Percentiles rank a stretch among this genome's conserved stretches.
These are phyloP conservation scores for Glycyrrhiza uralensis DNA, from an alignment of 306 rosid genomes.

Conservation along the genomic window DNA sequence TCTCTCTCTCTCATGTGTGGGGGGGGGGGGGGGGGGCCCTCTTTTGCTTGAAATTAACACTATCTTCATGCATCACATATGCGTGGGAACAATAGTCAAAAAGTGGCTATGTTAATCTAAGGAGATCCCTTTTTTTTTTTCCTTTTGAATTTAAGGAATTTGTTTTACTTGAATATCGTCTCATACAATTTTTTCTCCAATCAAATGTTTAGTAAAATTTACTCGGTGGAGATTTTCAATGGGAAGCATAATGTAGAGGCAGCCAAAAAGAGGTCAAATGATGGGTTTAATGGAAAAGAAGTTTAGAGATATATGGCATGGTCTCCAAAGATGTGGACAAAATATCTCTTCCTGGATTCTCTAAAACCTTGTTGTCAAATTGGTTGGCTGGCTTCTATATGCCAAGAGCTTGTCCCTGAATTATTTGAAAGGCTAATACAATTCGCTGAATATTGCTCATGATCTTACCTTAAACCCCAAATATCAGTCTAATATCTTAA, in stretches of 20 bases:
- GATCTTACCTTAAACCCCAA: conserved; percentile 14
- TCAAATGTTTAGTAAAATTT: conserved; percentile 30
- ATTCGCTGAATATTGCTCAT: conserved; percentile 17
- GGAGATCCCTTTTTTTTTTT: conserved; percentile 8
- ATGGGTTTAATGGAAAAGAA: conserved; percentile 57
- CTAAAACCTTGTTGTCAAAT: conserved; percentile 61
- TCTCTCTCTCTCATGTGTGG: conserved; percentile 39
- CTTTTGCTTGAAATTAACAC: conserved; percentile 75
- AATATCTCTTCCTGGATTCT: conserved; percentile 78
- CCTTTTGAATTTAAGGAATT: conserved; percentile 8
- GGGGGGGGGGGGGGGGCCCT: too few relatives aligned
- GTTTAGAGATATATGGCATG: conserved; percentile 47
- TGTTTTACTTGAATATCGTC: neutral
- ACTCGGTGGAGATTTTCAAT: conserved; percentile 31
- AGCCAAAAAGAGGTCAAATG: conserved; percentile 51
- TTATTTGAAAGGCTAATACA: conserved; percentile 30
- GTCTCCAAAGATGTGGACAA: conserved; percentile 92
- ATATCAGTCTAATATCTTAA: conserved; percentile 18
- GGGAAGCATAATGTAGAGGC: conserved; percentile 33
- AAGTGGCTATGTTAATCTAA: conserved; percentile 38
- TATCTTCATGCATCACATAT: conserved; percentile 48
- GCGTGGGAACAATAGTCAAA: conserved; percentile 55
- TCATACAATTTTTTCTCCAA: neutral
- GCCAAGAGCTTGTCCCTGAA: conserved; percentile 36
- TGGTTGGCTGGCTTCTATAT: conserved; percentile 70